Percentiles rank a stretch among this genome's conserved stretches.
Conservation (phyloP, 306 rosid genomes). For the Lathyrus oleraceus region DNA sequence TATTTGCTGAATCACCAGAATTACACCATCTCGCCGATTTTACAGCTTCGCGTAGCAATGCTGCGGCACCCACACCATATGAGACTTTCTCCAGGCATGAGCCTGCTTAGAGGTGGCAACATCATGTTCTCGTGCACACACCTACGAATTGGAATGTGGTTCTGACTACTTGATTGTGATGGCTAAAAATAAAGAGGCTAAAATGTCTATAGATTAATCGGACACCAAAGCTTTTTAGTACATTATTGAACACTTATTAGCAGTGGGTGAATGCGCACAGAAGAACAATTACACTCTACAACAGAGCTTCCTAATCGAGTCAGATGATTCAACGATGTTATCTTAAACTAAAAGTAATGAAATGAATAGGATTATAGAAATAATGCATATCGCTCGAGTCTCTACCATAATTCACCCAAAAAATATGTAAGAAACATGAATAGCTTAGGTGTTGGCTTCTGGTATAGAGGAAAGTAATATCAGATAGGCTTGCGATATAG, state of each 20-base stretch:
- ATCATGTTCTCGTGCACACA: not conserved
- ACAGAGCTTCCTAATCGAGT: conserved; percentile 12
- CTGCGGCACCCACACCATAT: not conserved
- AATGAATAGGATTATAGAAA: not conserved
- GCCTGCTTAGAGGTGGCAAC: not conserved
- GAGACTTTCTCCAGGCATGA: not conserved
- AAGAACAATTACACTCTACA: conserved; percentile 22
- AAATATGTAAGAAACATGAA: not conserved
- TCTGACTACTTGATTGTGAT: not conserved
- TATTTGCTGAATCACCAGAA: not conserved
- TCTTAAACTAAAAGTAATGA: not conserved
- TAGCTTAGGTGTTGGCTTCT: conserved; percentile 9
- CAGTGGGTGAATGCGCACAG: not conserved
- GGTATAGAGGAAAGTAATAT: conserved; percentile 13
- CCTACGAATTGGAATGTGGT: not conserved
- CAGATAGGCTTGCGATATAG: not conserved
- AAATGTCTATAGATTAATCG: not conserved
- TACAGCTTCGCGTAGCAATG: not conserved
- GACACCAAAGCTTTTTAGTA: not conserved
- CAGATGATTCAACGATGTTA: conserved; percentile 10
- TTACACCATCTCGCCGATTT: not conserved
- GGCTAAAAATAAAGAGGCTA: conserved; percentile 4
- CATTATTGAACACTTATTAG: not conserved
- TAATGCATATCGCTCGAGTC: conserved; percentile 1
- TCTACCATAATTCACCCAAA: not conserved